These are phyloP conservation scores for Liriodendron chinense DNA, from an alignment of 164 flowering plant species.

Conservation along the genomic window DNA sequence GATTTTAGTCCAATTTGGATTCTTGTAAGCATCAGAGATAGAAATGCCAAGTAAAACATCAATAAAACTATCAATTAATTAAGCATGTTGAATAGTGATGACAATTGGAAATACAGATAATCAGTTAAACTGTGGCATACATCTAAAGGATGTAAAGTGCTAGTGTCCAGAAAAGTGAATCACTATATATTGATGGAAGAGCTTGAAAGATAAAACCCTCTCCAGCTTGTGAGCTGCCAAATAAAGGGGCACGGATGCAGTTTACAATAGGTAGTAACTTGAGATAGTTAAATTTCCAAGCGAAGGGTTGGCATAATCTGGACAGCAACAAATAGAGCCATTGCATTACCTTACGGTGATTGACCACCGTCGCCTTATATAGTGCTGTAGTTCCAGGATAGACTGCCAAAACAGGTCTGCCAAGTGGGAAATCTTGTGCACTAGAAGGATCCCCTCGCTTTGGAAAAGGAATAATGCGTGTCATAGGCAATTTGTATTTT, in stretches of 20 bases:
- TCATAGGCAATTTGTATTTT: constrained; percentile 78
- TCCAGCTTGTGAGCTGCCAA: not conserved
- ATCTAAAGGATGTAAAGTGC: not conserved
- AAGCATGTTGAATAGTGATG: not conserved
- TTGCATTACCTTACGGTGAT: constrained; percentile 63
- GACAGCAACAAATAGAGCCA: not conserved
- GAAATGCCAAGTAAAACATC: not conserved
- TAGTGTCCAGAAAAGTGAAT: too few relatives aligned
- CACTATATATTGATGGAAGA: not conserved
- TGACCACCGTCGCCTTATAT: constrained; percentile 92
- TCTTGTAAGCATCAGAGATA: not conserved
- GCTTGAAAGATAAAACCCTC: not conserved
- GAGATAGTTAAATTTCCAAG: not conserved
- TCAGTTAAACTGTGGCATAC: not conserved
- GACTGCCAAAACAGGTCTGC: constrained; percentile 89
- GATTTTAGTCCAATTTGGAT: not conserved
- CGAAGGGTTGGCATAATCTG: not conserved
- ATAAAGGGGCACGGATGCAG: not conserved
- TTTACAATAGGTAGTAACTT: not conserved
- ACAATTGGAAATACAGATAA: not conserved
- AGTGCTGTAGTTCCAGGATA: constrained; percentile 94
- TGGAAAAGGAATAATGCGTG: constrained; percentile 80
- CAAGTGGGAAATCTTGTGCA: constrained; percentile 69
- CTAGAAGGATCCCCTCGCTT: constrained; percentile 67
- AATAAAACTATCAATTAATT: not conserved